Percentiles rank a stretch among this genome's conserved stretches.
These are phyloP conservation scores for Macrolepiota dolichaula DNA, from an alignment of 768 basidiomycete genomes.

Conservation along the genomic window DNA sequence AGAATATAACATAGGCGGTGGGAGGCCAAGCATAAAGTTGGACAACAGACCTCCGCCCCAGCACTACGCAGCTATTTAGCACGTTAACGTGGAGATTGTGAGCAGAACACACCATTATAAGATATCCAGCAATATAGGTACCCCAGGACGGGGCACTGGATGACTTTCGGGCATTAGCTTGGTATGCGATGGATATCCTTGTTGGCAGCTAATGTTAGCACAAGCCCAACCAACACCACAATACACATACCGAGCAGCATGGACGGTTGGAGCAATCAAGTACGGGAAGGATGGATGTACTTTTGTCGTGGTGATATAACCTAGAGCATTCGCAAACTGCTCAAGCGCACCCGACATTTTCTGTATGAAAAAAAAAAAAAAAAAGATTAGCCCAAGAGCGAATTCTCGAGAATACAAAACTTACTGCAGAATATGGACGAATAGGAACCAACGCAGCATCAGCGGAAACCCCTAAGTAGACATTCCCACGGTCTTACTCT, in stretches of 20 bases:
- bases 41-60: constrained; percentile 49
- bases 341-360: neutral
- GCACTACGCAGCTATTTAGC: constrained; percentile 21
- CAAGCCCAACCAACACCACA: neutral
- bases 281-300: constrained; percentile 42
- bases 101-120: constrained; percentile 37
- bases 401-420: too few species aligned
- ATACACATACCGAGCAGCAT: constrained; percentile 27
- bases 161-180: constrained; percentile 32
- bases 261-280: constrained; percentile 35
- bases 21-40: constrained; percentile 39
- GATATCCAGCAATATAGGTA: constrained; percentile 40
- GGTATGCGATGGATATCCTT: constrained; percentile 43
- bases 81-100: neutral
- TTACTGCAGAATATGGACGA: too few species aligned
- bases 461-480: neutral
- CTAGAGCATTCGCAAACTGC: constrained; percentile 11
- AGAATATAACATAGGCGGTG: constrained; percentile 45
- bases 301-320: constrained; percentile 24
- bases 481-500: neutral
- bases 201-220: neutral
- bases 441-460: neutral
- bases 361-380: too few species aligned
- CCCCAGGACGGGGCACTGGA: constrained; percentile 34
- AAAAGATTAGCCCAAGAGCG: too few species aligned